These are phyloP conservation scores for Jackrogersella minutella DNA, from an alignment of 495 filamentous ascomycete genomes.

Conservation along the genomic window DNA sequence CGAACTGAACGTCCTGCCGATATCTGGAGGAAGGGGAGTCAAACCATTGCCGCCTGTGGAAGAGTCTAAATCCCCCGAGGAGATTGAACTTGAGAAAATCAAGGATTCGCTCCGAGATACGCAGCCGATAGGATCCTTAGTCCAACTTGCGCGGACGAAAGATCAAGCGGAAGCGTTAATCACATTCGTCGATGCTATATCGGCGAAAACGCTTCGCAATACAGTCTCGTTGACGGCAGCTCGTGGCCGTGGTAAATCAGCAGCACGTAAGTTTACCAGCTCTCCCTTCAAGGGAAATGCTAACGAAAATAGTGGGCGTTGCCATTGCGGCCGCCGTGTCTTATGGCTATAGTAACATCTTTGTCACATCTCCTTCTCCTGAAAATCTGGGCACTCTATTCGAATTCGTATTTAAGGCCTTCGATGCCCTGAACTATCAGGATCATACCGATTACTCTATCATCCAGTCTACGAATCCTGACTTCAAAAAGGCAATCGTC, in stretches of 20 bases:
- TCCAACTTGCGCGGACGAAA: slow-evolving; percentile 84
- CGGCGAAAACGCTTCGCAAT: slow-evolving; percentile 92
- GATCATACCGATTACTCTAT: slow-evolving; percentile 98
- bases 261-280: slow-evolving; percentile 58
- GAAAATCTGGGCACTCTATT: slow-evolving; percentile 99
- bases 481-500: slow-evolving; percentile 99
- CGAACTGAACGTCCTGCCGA: slow-evolving; percentile 95
- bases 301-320: slow-evolving; percentile 63
- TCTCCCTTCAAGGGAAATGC: not conserved
- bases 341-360: slow-evolving; percentile 98
- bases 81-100: slow-evolving; percentile 82
- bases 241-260: slow-evolving; percentile 96
- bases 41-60: slow-evolving; percentile 81
- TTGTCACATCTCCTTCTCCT: slow-evolving; percentile 97
- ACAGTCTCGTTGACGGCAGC: slow-evolving; percentile 94
- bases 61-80: slow-evolving; percentile 68
- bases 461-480: slow-evolving; percentile 96
- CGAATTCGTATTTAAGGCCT: slow-evolving; percentile 98
- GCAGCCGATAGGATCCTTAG: slow-evolving; percentile 82
- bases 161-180: slow-evolving; percentile 96
- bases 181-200: slow-evolving; percentile 95
- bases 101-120: slow-evolving; percentile 87
- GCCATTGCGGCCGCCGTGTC: slow-evolving; percentile 93
- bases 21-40: slow-evolving; percentile 95
- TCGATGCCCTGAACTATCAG: slow-evolving; percentile 89